Evolutionary conservation across 2,329 filamentous ascomycete genomes (phyloP).

Genomic region (Emmonsiellopsis sp.): DNA sequence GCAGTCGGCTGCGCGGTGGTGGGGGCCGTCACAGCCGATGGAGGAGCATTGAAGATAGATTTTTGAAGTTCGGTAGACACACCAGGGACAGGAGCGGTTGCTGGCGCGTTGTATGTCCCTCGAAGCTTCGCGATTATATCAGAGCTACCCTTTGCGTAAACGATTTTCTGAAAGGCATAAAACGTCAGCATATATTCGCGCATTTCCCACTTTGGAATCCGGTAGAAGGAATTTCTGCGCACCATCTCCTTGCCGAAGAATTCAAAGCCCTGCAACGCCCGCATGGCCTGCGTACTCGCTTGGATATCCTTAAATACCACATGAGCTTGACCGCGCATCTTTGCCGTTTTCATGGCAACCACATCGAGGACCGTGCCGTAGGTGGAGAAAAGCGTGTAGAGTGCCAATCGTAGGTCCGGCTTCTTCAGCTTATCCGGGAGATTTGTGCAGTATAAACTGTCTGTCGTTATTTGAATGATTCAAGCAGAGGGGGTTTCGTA

Average conservation of each 20-base stretch:
- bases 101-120: constrained; percentile 71
- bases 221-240: constrained; percentile 26
- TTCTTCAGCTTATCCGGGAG: constrained; percentile 87
- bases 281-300: constrained; percentile 88
- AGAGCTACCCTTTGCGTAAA: constrained; percentile 84
- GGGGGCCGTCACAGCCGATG: constrained; percentile 30
- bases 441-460: constrained; percentile 79
- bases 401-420: constrained; percentile 69
- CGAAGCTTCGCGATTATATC: constrained; percentile 84
- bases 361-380: constrained; percentile 90
- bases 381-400: constrained; percentile 91
- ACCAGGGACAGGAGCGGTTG: constrained; percentile 40
- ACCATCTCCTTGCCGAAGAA: constrained; percentile 84
- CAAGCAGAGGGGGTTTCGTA: constrained; percentile 3
- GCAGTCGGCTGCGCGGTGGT: constrained; percentile 41
- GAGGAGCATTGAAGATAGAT: constrained; percentile 65
- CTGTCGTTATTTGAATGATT: constrained; percentile 16
- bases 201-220: background rate
- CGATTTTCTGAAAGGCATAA: constrained; percentile 58
- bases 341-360: constrained; percentile 75
- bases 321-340: constrained; percentile 95
- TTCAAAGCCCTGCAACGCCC: constrained; percentile 72
- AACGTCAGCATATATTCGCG: background rate
- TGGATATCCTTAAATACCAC: constrained; percentile 83
- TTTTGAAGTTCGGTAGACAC: constrained; percentile 67